A percentile compares a stretch with the other conserved stretches of the same genome.
phyloP scores from a whole-genome alignment of 2,329 filamentous ascomycete species.

The Zarea fungicola region DNA sequence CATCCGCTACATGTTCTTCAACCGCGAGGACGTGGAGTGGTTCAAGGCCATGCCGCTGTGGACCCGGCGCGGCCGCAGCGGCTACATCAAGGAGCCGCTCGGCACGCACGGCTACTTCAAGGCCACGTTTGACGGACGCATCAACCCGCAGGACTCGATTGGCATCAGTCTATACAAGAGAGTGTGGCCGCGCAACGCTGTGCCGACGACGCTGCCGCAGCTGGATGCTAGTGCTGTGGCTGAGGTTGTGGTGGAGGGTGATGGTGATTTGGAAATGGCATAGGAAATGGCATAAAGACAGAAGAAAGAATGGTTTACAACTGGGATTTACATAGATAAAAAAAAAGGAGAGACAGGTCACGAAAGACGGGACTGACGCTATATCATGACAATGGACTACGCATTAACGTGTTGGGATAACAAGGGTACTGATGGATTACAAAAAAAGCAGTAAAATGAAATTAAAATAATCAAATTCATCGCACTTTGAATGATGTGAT shows the following conservation, averaged over 20 bases:
- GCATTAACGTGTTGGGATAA: conserved; percentile 11
- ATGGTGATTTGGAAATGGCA: conserved; percentile 32
- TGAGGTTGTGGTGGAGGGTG: conserved; percentile 15
- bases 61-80: conserved; percentile 83
- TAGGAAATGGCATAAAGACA: conserved; percentile 25
- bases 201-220: conserved; percentile 38
- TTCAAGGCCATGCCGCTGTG: conserved; percentile 95
- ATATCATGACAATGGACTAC: conserved; percentile 11
- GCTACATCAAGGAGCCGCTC: conserved; percentile 88
- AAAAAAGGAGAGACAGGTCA: background rate
- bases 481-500: background rate
- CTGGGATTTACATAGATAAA: background rate
- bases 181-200: conserved; percentile 70
- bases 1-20: conserved; percentile 99
- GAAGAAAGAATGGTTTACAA: background rate
- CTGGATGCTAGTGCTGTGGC: conserved; percentile 29
- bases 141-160: conserved; percentile 92
- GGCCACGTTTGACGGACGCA: conserved; percentile 91
- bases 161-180: conserved; percentile 86
- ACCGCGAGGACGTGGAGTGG: conserved; percentile 89
- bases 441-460: conserved; percentile 3
- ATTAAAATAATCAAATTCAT: background rate
- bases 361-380: background rate
- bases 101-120: conserved; percentile 99
- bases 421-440: background rate